Base-by-base conservation (phyloP, 768 basidiomycete genomes). In the Favolaschia claudopus region DNA sequence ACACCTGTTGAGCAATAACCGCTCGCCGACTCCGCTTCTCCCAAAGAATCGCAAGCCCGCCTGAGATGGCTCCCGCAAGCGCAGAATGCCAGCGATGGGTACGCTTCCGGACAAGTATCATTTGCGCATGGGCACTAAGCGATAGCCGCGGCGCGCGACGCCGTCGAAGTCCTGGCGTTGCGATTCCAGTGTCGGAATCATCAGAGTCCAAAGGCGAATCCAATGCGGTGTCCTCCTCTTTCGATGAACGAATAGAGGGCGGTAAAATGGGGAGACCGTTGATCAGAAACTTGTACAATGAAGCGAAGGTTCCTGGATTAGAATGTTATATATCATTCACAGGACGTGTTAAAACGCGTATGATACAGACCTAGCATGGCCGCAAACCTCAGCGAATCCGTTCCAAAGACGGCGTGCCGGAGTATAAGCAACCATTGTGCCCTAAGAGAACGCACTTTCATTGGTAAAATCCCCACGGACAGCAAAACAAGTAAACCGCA, bases 1-100 rank as follows among this genome's bases (percentile, higher is more conserved):
- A 93, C 66, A 95, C 70, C 73, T 96, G 95, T 67, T 96, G 93
- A 0, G 90, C 90, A 61, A 95, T 90, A 17, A 84, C 82, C 15
- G 79, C 74, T 55, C 92, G 78, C 32, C 91, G 73, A 3, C 81
- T 81, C 60, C 76, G 79, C 70, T 85, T 92, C 77, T 95, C 94
- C 70, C 89, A 93, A 69, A 89, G 78, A 38, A 96, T 85, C 2
- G 88, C 88, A 3, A 90, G 56, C 2, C 84, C 86, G 14, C 92
- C 92, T 0, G 91, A 87, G 20, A 93, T 62, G 0, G 88, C 83
- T 9, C 94, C 94, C 2, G 95, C 93, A 17, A 92, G 63, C 0
- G 91, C 83, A 3, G 93, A 85, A 66, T 95, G 88, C 92, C 93
- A 95, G 62, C 85, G 72, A 40, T 85, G 76, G 4, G 89, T 89